Conservation (phyloP, 169 alveolate genomes). For the Hepatocystis sp. region DNA sequence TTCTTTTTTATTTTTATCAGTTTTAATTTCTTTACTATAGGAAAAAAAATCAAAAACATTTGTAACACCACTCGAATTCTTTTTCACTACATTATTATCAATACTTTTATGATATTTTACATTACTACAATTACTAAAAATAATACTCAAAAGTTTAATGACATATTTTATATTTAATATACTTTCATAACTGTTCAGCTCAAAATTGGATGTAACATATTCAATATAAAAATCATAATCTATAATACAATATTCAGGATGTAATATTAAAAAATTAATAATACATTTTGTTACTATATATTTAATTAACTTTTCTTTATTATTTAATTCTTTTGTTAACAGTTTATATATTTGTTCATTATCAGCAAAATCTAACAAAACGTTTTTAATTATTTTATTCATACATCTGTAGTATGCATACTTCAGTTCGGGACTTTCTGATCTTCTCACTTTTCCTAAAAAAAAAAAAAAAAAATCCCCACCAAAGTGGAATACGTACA, state of each 20-base stretch:
- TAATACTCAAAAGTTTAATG: constrained; percentile 19
- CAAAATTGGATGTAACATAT: constrained; percentile 2
- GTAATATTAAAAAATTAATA: constrained; percentile 21
- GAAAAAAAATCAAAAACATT: background rate
- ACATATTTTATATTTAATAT: constrained; percentile 21
- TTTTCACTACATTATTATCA: constrained; percentile 6
- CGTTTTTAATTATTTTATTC: constrained; percentile 33
- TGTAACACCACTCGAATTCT: background rate
- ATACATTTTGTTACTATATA: constrained; percentile 32
- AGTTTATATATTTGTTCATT: constrained; percentile 39
- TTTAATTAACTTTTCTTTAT: constrained; percentile 51
- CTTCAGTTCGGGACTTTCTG: constrained; percentile 26
- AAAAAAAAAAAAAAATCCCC: no score
- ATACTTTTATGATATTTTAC: constrained; percentile 16
- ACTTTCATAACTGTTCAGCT: constrained; percentile 4
- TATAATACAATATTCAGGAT: constrained; percentile 65
- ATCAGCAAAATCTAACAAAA: background rate
- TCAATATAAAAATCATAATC: constrained; percentile 54
- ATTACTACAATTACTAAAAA: constrained; percentile 62
- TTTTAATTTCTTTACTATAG: background rate
- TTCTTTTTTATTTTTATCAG: constrained; percentile 3
- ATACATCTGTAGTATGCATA: constrained; percentile 14
- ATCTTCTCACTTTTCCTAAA: constrained; percentile 39
- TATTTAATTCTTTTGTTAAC: constrained; percentile 31
- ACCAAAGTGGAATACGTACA: no score